Evolutionary conservation across 768 basidiomycete species (phyloP).

Genomic region (Pulveroboletus sp.): DNA sequence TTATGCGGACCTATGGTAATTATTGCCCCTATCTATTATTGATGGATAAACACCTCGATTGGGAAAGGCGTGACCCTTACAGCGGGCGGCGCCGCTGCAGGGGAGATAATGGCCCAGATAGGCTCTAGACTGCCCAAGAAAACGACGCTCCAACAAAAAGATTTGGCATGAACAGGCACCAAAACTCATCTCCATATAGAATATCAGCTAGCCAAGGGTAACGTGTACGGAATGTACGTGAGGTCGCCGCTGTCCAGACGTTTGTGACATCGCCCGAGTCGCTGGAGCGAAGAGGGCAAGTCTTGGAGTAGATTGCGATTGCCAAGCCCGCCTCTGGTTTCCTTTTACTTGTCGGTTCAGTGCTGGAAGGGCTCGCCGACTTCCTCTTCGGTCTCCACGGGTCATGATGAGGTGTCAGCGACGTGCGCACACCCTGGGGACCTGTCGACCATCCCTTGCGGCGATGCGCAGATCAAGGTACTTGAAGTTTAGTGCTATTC

Average conservation of each 20-base stretch:
- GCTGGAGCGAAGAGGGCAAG: neutral
- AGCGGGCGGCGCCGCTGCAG: neutral
- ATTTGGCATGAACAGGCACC: neutral
- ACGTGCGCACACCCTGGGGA: too few relatives aligned
- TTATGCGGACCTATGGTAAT: neutral
- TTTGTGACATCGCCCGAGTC: neutral
- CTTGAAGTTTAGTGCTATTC: too few relatives aligned
- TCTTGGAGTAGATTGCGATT: neutral
- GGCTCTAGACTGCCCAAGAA: neutral
- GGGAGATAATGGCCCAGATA: neutral
- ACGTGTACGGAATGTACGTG: neutral
- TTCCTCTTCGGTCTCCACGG: neutral
- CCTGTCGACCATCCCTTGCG: too few relatives aligned
- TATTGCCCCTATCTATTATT: neutral
- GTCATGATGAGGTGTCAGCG: neutral
- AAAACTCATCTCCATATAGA: conserved; percentile 1
- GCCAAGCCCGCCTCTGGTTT: neutral
- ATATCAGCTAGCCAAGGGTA: neutral
- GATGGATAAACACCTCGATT: conserved; percentile 2
- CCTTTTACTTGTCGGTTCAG: neutral
- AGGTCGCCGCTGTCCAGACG: neutral
- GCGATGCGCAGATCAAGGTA: too few relatives aligned
- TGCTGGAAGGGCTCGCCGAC: neutral
- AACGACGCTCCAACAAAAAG: neutral
- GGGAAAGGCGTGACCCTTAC: neutral